Percentiles rank a stretch among this genome's conserved stretches.
These are phyloP conservation scores for Penicillium coprophilum DNA, from an alignment of 495 filamentous ascomycete species.

Conservation along the genomic window DNA sequence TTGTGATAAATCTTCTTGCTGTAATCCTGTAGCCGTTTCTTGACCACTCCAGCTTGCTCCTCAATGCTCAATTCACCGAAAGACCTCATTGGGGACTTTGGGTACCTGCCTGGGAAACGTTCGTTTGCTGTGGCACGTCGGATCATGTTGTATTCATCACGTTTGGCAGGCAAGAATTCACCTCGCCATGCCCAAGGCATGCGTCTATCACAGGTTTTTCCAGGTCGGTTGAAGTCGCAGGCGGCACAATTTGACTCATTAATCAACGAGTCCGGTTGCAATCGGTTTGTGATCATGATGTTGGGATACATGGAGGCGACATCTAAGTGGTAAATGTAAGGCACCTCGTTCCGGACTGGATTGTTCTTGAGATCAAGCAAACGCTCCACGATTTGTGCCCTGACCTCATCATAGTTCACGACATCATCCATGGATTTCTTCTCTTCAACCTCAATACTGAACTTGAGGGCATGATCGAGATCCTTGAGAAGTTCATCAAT, in stretches of 20 bases:
- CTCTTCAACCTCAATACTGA: slow-evolving; percentile 91
- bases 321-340: slow-evolving; percentile 96
- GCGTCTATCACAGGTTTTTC: slow-evolving; percentile 93
- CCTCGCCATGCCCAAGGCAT: slow-evolving; percentile 98
- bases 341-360: slow-evolving; percentile 77
- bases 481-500: slow-evolving; percentile 86
- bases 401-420: slow-evolving; percentile 90
- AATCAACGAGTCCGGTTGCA: slow-evolving; percentile 98
- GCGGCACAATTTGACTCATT: slow-evolving; percentile 93
- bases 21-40: slow-evolving; percentile 88
- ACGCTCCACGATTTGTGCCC: slow-evolving; percentile 71
- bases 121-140: slow-evolving; percentile 90
- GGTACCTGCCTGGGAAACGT: slow-evolving; percentile 73
- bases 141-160: slow-evolving; percentile 99
- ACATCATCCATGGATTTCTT: slow-evolving; percentile 92
- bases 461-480: slow-evolving; percentile 85
- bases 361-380: slow-evolving; percentile 74
- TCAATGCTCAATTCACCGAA: slow-evolving; percentile 81
- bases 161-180: slow-evolving; percentile 92
- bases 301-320: slow-evolving; percentile 99
- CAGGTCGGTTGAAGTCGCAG: slow-evolving; percentile 97
- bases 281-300: slow-evolving; percentile 98
- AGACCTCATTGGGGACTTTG: slow-evolving; percentile 65
- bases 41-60: slow-evolving; percentile 77
- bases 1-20: slow-evolving; percentile 99